These are phyloP conservation scores for Pleurotus eryngii DNA, from an alignment of 768 basidiomycete genomes.

Conservation along the genomic window DNA sequence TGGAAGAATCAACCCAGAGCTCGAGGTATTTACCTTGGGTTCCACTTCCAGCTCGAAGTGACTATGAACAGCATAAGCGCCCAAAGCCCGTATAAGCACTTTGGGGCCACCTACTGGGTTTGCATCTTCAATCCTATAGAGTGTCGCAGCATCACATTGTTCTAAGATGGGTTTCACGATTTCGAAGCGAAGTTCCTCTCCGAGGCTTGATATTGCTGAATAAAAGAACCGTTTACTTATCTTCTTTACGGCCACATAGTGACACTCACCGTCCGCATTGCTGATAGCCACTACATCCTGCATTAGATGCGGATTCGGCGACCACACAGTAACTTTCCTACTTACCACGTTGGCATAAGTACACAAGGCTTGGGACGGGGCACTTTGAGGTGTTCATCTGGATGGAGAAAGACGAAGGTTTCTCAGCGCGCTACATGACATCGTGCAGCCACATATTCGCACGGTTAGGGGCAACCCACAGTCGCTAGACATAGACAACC, in stretches of 20 bases:
- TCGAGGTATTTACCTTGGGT: conserved; percentile 45
- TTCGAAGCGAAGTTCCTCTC: conserved; percentile 57
- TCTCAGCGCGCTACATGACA: background rate
- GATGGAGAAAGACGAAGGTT: background rate
- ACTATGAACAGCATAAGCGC: conserved; percentile 27
- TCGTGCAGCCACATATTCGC: background rate
- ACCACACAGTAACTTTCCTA: background rate
- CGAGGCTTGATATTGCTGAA: conserved; percentile 63
- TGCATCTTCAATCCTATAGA: conserved; percentile 62
- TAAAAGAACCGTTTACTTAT: background rate
- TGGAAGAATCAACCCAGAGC: conserved; percentile 46
- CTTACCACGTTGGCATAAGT: conserved; percentile 73
- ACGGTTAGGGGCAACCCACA: too few species aligned
- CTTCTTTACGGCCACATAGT: conserved; percentile 7
- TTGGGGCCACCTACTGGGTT: conserved; percentile 54
- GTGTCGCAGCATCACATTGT: conserved; percentile 67
- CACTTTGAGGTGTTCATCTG: conserved; percentile 30
- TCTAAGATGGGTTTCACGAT: conserved; percentile 74
- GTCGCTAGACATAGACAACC: background rate
- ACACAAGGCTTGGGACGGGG: conserved; percentile 60
- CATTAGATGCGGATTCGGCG: background rate
- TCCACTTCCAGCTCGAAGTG: conserved; percentile 50
- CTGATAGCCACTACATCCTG: conserved; percentile 1
- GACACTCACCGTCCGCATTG: background rate
- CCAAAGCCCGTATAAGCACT: background rate